Evolutionary conservation across 1,139 yeast species (phyloP).

Genomic region (Suhomyces atakaporum): DNA sequence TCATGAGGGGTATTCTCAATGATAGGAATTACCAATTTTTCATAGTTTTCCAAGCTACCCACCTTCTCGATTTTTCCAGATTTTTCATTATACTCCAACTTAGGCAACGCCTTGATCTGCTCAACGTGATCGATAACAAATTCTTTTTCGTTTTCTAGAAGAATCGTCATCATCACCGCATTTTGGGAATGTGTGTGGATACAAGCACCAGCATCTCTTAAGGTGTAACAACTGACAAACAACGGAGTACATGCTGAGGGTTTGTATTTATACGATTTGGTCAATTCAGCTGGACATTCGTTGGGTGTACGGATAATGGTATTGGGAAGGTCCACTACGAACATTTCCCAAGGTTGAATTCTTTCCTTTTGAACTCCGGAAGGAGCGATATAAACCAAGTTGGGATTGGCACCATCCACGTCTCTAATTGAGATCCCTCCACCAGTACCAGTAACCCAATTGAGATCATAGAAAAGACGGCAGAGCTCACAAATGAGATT

Average conservation of each 20-base stretch:
- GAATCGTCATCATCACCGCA: slow-evolving; percentile 78
- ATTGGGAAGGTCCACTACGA: slow-evolving; percentile 63
- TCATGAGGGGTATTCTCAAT: slow-evolving; percentile 90
- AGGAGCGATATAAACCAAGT: slow-evolving; percentile 77
- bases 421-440: slow-evolving; percentile 88
- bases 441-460: slow-evolving; percentile 96
- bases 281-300: slow-evolving; percentile 40
- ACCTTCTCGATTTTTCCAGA: slow-evolving; percentile 55
- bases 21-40: slow-evolving; percentile 80
- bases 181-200: slow-evolving; percentile 92
- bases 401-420: slow-evolving; percentile 43
- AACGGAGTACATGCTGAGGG: slow-evolving; percentile 95
- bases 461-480: slow-evolving; percentile 69
- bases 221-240: slow-evolving; percentile 72
- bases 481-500: slow-evolving; percentile 83
- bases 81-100: slow-evolving; percentile 29
- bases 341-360: slow-evolving; percentile 79
- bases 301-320: slow-evolving; percentile 63
- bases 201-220: slow-evolving; percentile 85
- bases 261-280: slow-evolving; percentile 54
- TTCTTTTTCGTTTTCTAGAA: slow-evolving; percentile 60
- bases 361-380: slow-evolving; percentile 95
- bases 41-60: slow-evolving; percentile 72
- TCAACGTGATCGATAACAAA: slow-evolving; percentile 81
- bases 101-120: slow-evolving; percentile 90